phyloP scores from a whole-genome alignment of 805 yeast genomes.

The Cyberlindnera galapagoensis region DNA sequence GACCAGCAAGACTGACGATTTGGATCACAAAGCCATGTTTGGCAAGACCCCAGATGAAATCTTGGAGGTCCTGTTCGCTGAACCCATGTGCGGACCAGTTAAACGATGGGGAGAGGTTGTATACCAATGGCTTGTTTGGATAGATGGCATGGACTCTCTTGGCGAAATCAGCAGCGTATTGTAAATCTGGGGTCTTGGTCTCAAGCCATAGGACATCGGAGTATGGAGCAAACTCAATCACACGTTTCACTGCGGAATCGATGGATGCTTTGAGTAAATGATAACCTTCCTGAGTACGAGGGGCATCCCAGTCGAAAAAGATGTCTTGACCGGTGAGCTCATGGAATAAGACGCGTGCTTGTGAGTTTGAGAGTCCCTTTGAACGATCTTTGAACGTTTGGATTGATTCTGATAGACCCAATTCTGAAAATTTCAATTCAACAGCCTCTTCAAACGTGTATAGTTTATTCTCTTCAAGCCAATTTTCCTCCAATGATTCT shows the following conservation, averaged over 20 bases:
- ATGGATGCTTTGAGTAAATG: slow-evolving; percentile 43
- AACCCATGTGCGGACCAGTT: slow-evolving; percentile 57
- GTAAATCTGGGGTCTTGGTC: slow-evolving; percentile 50
- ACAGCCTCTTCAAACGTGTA: slow-evolving; percentile 48
- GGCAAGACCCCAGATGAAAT: slow-evolving; percentile 48
- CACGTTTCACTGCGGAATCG: slow-evolving; percentile 49
- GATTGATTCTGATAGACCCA: slow-evolving; percentile 25
- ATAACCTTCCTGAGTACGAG: slow-evolving; percentile 53
- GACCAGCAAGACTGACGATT: slow-evolving; percentile 54
- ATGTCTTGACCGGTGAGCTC: slow-evolving; percentile 27
- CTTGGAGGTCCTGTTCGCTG: slow-evolving; percentile 35
- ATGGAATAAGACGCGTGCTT: slow-evolving; percentile 16
- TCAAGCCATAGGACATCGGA: slow-evolving; percentile 59
- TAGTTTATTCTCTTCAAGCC: slow-evolving; percentile 38
- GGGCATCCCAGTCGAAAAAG: slow-evolving; percentile 53
- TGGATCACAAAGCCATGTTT: slow-evolving; percentile 53
- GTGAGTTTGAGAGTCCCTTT: slow-evolving; percentile 11
- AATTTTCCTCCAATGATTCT: slow-evolving; percentile 35
- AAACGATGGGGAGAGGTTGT: slow-evolving; percentile 55
- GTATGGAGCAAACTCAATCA: slow-evolving; percentile 48
- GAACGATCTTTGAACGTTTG: slow-evolving; percentile 19
- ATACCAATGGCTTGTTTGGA: slow-evolving; percentile 52
- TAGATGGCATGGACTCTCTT: slow-evolving; percentile 35
- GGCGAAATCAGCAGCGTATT: slow-evolving; percentile 41
- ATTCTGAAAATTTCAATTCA: slow-evolving; percentile 15